phyloP scores from a whole-genome alignment of 78 protist genomes.

The Dictyostelium firmibasis region DNA sequence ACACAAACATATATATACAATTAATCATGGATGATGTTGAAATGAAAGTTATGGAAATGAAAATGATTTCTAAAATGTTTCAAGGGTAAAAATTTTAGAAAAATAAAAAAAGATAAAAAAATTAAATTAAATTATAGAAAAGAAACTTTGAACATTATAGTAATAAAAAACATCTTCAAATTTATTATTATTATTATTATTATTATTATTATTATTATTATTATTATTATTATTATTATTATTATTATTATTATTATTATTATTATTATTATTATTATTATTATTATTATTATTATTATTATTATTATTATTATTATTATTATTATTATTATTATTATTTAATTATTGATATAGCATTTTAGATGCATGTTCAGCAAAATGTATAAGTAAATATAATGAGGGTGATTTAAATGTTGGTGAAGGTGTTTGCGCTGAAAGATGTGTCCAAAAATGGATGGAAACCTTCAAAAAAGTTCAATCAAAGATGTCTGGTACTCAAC shows the following conservation, averaged over 20 bases:
- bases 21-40: conserved; percentile 32
- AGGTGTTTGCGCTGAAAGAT: conserved; percentile 51
- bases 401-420: conserved; percentile 48
- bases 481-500: not conserved
- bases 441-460: conserved; percentile 47
- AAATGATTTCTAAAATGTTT: conserved; percentile 29
- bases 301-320: too few relatives aligned
- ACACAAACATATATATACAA: not conserved
- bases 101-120: not conserved
- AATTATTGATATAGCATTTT: too few relatives aligned
- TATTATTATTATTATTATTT: too few relatives aligned
- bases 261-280: too few relatives aligned
- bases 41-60: conserved; percentile 35
- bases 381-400: conserved; percentile 37
- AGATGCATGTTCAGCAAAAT: conserved; percentile 39
- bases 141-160: too few relatives aligned
- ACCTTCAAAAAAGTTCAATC: conserved; percentile 49
- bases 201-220: too few relatives aligned
- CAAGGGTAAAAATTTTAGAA: not conserved
- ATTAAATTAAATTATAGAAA: too few relatives aligned
- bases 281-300: too few relatives aligned
- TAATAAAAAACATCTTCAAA: too few relatives aligned
- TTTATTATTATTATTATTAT: too few relatives aligned
- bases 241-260: too few relatives aligned
- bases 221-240: too few relatives aligned